Evolutionary conservation across 495 filamentous ascomycete genomes (phyloP).

Genomic region (Neurospora cerealis): DNA sequence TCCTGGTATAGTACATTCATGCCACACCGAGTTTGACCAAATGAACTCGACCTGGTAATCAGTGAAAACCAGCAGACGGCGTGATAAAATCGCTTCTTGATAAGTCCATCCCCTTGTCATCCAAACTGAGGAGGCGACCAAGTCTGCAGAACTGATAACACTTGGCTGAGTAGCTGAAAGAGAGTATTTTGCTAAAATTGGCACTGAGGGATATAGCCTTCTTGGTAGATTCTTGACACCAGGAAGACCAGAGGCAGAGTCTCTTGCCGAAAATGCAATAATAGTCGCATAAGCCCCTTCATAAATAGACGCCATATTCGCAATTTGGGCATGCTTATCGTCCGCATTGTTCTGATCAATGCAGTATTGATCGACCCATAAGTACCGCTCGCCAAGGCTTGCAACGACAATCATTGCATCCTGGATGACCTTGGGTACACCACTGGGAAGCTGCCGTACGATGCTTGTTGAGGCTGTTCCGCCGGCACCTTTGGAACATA

Average conservation of each 20-base stretch:
- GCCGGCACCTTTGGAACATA: neutral
- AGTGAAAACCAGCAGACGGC: conserved; percentile 21
- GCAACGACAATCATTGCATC: neutral
- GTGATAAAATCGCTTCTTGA: conserved; percentile 28
- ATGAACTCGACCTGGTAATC: conserved; percentile 16
- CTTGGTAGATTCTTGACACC: neutral
- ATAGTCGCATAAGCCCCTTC: neutral
- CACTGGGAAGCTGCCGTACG: neutral
- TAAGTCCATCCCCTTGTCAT: conserved; percentile 29
- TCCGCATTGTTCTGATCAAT: conserved; percentile 1
- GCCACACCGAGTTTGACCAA: conserved; percentile 11
- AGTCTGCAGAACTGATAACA: neutral
- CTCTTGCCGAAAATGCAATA: neutral
- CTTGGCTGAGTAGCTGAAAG: neutral
- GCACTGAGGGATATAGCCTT: neutral
- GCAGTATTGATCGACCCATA: conserved; percentile 8
- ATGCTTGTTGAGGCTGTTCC: rapidly evolving
- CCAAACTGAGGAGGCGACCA: conserved; percentile 11
- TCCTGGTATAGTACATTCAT: neutral
- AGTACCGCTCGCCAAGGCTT: neutral
- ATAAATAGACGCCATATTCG: neutral
- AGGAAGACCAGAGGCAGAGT: neutral
- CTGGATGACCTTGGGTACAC: neutral
- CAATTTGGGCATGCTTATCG: neutral
- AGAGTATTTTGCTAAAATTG: neutral